Percentiles rank a stretch among this genome's conserved stretches.
These are phyloP conservation scores for Fraxinus floribunda DNA, from an alignment of 305 asterid genomes.

Conservation along the genomic window DNA sequence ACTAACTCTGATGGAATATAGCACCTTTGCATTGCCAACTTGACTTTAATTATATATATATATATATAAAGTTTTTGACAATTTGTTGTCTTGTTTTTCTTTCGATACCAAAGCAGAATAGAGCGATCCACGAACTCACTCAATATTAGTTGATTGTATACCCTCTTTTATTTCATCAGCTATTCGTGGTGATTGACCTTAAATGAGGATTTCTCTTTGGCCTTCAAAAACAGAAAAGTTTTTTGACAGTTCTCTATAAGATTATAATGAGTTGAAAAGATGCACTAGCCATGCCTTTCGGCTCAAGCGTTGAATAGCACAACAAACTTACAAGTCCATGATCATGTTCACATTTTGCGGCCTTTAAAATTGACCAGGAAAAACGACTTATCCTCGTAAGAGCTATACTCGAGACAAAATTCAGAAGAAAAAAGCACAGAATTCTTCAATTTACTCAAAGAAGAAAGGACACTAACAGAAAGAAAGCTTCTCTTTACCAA, in stretches of 20 bases:
- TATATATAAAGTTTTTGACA: background rate
- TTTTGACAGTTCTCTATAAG: background rate
- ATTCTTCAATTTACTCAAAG: conserved; percentile 23
- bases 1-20: conserved; percentile 43
- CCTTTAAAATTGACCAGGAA: conserved; percentile 17
- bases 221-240: background rate
- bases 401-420: background rate
- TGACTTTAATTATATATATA: background rate
- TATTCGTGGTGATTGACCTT: background rate
- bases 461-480: conserved; percentile 1
- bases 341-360: conserved; percentile 13
- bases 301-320: conserved; percentile 50
- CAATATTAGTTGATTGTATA: background rate
- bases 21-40: conserved; percentile 24
- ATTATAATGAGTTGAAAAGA: conserved; percentile 31
- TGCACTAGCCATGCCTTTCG: conserved; percentile 55
- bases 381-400: conserved; percentile 27
- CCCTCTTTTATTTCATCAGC: background rate
- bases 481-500: background rate
- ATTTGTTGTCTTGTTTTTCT: background rate
- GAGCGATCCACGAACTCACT: background rate
- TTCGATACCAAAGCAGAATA: background rate
- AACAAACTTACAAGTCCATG: conserved; percentile 29
- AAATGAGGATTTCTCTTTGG: background rate
- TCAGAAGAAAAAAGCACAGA: background rate